Percentiles rank a stretch among this genome's conserved stretches.
Evolutionary conservation across 1,139 yeast species (phyloP).

Genomic region (Kodamaea sp.): DNA sequence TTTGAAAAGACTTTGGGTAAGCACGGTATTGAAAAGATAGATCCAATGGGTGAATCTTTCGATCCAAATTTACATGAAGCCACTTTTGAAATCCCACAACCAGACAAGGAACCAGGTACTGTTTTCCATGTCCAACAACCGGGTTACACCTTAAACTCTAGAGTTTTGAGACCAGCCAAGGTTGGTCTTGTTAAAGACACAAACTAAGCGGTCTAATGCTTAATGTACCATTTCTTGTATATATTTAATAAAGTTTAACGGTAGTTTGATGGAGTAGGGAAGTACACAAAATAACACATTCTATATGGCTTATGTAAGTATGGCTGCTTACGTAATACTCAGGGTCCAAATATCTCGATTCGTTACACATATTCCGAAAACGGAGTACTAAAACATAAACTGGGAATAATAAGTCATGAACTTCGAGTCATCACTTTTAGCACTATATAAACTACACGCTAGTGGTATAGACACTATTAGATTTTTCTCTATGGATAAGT

Average conservation of each 20-base stretch:
- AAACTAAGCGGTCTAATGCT: conserved; percentile 11
- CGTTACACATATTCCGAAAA: no score
- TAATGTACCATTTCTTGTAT: conserved; percentile 8
- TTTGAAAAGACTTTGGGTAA: conserved; percentile 79
- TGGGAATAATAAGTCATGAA: no score
- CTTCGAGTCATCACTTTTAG: no score
- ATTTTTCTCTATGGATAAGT: no score
- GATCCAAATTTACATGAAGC: conserved; percentile 96
- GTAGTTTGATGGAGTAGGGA: background rate
- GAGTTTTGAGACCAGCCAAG: conserved; percentile 94
- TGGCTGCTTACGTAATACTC: no score
- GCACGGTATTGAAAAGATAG: conserved; percentile 78
- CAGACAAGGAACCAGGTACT: conserved; percentile 89
- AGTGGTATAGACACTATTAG: no score
- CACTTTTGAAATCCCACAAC: conserved; percentile 81
- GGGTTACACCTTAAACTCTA: conserved; percentile 80
- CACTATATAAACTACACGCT: no score
- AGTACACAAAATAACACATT: no score
- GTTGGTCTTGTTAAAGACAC: conserved; percentile 82
- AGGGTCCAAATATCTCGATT: no score
- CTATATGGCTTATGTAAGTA: no score
- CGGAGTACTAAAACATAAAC: no score
- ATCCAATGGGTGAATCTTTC: conserved; percentile 80
- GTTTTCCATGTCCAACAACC: conserved; percentile 91
- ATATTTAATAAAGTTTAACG: conserved; percentile 1